Evolutionary conservation across 352 stramenopile genomes (phyloP), one percentile per base, ranked within the genome.

Genomic region (Lagenidium sp.): DNA sequence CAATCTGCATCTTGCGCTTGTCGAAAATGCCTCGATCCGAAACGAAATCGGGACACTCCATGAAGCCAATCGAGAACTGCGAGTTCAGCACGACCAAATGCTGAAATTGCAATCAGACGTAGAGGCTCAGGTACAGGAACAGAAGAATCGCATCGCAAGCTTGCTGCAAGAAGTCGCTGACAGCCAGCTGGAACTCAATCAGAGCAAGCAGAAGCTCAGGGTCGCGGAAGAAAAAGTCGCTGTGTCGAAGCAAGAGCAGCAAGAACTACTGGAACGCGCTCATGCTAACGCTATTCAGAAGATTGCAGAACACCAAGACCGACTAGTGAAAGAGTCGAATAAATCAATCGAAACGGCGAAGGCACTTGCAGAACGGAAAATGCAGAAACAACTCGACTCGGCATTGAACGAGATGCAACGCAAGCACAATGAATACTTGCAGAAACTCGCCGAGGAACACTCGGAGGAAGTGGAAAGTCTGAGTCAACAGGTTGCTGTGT

Each of bases 401-500:
- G 67, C 75, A 10, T 44, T 83, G 2, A 53, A 63, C 26, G 62
- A 70, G 19, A 71, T 68, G 39, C 69, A 86, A 47, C 56, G 57
- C 18, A 59, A 79, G 26, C 78, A 86, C 36, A 71, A 85, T n/a
- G 62, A 81, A 26, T 87, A 86, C 28, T 46, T 91, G 41, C 76
- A 91, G 50, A 79, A 82, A 37, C 50, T 91, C 4, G 79, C 75
- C 2, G 79, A 91, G 38, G 79, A 91, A 30, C 77, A 91, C 40
- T 80, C 72, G 6, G 79, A 91, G 41, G 79, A 91, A 45, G 70
- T 88, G 8, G 79, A 91, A 45, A 82, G 75, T 47, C 45, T 91
- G 5, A 79, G 69, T 55, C 79, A 91, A 43, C 79, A 91, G 53
- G 69, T 91, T 30, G 71, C 69, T 0, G 71, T 91, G 44, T 91